Evolutionary conservation across 2,329 filamentous ascomycete species (phyloP), one percentile per base, ranked within the genome.

Genomic region (Harringtonia aguacate): DNA sequence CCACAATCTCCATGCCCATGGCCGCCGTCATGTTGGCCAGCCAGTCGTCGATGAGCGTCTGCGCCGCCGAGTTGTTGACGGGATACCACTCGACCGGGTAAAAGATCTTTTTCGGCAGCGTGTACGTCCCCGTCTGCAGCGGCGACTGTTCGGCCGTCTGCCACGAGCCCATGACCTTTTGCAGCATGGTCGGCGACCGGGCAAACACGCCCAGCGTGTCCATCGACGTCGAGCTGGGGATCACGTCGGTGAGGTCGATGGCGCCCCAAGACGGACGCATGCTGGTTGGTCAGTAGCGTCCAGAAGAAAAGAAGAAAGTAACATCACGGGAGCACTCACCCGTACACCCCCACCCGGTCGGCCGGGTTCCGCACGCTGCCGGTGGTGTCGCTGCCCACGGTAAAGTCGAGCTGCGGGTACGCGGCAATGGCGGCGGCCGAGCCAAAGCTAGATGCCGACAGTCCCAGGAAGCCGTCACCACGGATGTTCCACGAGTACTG

Each of bases 401-500:
- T 38, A 27, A 44, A 44, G 20, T 44, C 41, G 18, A 44, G 41
- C 36, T 44, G 41, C 3, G 14, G 3, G n/a, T 44, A 44, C 15
- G 41, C 41, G 7, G 41, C 41, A 27, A 44, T 38, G n/a, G 41
- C 41, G 9, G 41, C 41, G 3, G 41, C 41, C 27, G 41, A 34
- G 14, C 41, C 41, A 17, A 39, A 39, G 41, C 41, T 44, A 14
- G 41, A 44, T 7, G 41, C 41, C 18, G 41, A 44, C 9, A 44
- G 35, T 3, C 41, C 41, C 4, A 44, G 35, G 15, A 44, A 44
- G 5, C 41, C 41, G 18, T 44, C 41, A 15, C 13, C 41, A n/a
- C 41, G 41, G 9, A 44, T 34, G 21, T 44, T 44, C 41, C 41
- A 44, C 27, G 41, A 39, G 20, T 44, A 44, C 41, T 44, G n/a